Evolutionary conservation across 2,329 filamentous ascomycete species (phyloP), one percentile per base, ranked within the genome.

Genomic region (Pseudocercospora pini-densiflorae): DNA sequence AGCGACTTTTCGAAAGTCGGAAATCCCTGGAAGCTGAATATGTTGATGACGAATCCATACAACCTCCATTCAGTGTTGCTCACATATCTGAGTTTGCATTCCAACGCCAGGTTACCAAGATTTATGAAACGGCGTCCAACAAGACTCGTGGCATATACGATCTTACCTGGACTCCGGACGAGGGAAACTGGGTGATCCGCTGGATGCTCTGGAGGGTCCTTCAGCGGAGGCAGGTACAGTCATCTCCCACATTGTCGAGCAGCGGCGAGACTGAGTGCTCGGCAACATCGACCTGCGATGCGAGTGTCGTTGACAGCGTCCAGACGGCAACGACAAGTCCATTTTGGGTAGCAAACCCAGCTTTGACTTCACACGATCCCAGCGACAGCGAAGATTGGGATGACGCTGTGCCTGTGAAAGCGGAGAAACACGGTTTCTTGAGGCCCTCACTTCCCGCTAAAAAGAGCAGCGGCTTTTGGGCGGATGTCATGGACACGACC

Each of bases 141-240:
- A 59, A 64, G 59, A 71, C 70, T 14, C 63, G 49, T 47, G 68
- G 70, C 27, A 68, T 70, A 10, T 71, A 71, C 59, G 68, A 70
- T 19, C 64, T 71, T 5, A 67, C 62, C 21, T 58, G 63, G 16
- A 65, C 66, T 5, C 61, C 21, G 14, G 62, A 67, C 53, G 68
- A 61, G n/a, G 61, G 55, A 6, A 70, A 71, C 23, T 71, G 70
- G 70, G 70, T 70, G 21, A 70, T 71, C 27, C 66, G 68, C 10
- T 71, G 70, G 70, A 68, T 71, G 68, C 64, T 71, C 4, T 71
- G 70, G 70, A 60, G 67, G n/a, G 66, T 70, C 47, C 57, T 71
- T n/a, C 64, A 64, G 29, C 27, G 45, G 23, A 60, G 59, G 21
- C 60, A 67, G 27, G 27, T 43, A 27, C 62, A 51, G 14, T 64